Conservation (phyloP, 306 rosid genomes). For the Luffa acutangula region DNA sequence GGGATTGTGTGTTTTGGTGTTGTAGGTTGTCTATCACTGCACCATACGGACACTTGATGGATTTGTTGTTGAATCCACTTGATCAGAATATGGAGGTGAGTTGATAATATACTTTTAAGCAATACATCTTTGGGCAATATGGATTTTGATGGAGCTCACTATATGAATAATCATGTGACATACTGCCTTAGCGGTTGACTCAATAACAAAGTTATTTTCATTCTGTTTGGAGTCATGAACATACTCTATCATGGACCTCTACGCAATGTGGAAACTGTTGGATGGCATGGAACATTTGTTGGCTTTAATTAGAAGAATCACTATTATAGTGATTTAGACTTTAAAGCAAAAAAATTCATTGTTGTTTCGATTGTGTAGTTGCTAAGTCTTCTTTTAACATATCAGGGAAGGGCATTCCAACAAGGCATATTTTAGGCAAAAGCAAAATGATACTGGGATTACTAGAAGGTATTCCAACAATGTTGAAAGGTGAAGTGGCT, state of each 20-base stretch:
- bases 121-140: not conserved
- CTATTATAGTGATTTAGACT: not conserved
- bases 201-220: not conserved
- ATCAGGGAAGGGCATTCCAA: constrained; percentile 68
- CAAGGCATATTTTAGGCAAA: constrained; percentile 74
- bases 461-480: constrained; percentile 90
- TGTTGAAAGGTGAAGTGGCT: constrained; percentile 91
- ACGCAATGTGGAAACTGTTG: not conserved
- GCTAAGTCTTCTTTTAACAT: constrained; percentile 1
- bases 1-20: constrained; percentile 12
- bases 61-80: constrained; percentile 69
- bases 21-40: constrained; percentile 72
- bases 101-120: constrained; percentile 11
- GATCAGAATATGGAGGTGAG: constrained; percentile 72
- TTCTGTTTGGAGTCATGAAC: not conserved
- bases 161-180: not conserved
- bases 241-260: not conserved
- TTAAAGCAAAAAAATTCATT: not conserved
- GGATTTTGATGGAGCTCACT: not conserved
- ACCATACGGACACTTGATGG: constrained; percentile 83
- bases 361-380: constrained; percentile 3
- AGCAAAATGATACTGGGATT: constrained; percentile 85
- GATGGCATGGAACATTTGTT: not conserved
- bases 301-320: not conserved
- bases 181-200: not conserved